Conservation (phyloP, 1,284 basidiomycete species). For the Fistulina hepatica region DNA sequence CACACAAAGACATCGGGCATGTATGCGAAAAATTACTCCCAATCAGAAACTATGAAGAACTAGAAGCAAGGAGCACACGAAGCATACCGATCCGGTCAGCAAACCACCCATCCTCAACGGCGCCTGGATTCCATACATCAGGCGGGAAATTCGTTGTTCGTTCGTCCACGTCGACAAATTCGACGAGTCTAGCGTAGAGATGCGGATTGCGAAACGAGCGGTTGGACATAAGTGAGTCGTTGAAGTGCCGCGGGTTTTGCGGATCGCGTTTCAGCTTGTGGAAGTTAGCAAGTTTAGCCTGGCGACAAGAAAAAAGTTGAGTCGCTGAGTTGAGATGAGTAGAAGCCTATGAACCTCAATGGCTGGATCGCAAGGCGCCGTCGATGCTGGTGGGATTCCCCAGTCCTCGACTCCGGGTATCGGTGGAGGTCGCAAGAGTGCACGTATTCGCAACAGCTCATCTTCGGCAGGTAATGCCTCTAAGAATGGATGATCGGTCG, state of each 20-base stretch:
- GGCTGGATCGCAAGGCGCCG: conserved; percentile 43
- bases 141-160: conserved; percentile 68
- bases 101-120: conserved; percentile 53
- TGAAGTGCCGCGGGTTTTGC: conserved; percentile 76
- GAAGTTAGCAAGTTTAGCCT: conserved; percentile 77
- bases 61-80: conserved; percentile 7
- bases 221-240: conserved; percentile 83
- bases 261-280: conserved; percentile 56
- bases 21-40: too few species aligned
- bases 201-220: conserved; percentile 92
- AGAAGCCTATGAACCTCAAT: conserved; percentile 40
- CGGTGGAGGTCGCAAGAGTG: conserved; percentile 47
- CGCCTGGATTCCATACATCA: conserved; percentile 58
- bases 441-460: conserved; percentile 42
- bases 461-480: conserved; percentile 24
- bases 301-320: conserved; percentile 5
- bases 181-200: conserved; percentile 85
- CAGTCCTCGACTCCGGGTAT: conserved; percentile 58
- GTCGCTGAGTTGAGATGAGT: not conserved
- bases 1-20: too few species aligned
- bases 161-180: conserved; percentile 86
- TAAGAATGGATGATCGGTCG: conserved; percentile 6
- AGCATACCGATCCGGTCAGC: conserved; percentile 58
- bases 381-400: conserved; percentile 64
- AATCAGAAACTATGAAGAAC: conserved; percentile 5